Base-by-base conservation (phyloP, 192 early-diverging fungal species). In the Coemansia sp. region DNA sequence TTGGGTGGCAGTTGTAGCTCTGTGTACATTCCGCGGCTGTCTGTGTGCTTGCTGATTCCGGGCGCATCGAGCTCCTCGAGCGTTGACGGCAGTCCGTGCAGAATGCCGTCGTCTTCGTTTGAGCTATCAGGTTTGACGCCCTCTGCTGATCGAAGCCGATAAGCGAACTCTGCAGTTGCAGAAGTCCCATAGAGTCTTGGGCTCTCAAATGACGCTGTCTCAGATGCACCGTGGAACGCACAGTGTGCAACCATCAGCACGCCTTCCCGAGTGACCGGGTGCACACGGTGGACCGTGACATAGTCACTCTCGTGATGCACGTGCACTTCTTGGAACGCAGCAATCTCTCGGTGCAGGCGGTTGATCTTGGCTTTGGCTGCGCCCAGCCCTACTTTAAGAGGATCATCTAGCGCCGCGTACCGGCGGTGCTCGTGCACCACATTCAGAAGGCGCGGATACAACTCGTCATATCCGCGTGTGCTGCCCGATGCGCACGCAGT, bases 381-480 rank as follows among this genome's bases (percentile, higher is more conserved):
- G n/a, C 76, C 75, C 49, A 92, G 82, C 4, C 90, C 90, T 1
- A 82, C 70, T 12, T 56, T 61, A 49, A 82, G 66, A 6, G 81
- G 76, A 23, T 82, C 77, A 4, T 88, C 85, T 0, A 92, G 77
- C 1, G 84, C 58, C 1, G 82, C 76, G 61, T 99, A 99, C 17
- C 70, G 86, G 10, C 94, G 86, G 5, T 76, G 86, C 71, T 99
- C 97, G 11, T 84, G 86, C 0, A 97, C 95, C 17, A 99, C 79
- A 63, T 99, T 88, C 42, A 99, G 75, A 14, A 93, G 71, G 52
- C 87, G 64, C 4, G 97, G 96, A 31, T 95, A 92, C 18, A 98
- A 62, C 74, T 96, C 96, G 66, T 99, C 97, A 66, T 94, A 99
- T 2, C 97, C 97, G 64, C 94, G 95, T n/a, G 93, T 94, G 62